Base-by-base conservation (phyloP, 2,329 filamentous ascomycete genomes). In the Diplocarpon mali region DNA sequence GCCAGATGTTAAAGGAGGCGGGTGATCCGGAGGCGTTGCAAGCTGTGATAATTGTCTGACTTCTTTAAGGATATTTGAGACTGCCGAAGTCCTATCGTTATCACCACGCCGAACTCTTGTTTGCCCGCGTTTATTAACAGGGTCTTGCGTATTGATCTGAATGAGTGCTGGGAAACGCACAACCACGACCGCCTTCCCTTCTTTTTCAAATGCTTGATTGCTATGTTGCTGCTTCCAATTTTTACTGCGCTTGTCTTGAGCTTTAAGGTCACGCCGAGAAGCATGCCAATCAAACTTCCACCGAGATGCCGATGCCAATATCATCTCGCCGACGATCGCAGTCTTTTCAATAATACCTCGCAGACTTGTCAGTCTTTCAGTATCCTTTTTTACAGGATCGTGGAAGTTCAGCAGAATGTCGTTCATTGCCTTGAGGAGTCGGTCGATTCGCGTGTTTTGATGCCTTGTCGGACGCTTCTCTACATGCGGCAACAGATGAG, bases 261-360 rank as follows among this genome's bases (percentile, higher is more conserved):
- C 31, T 37, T 40, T 37, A 1, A 40, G 35, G 32, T 47, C 45
- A 37, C 40, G 40, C 12, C 45, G 36, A 13, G 35, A 35, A 8
- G 40, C 28, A n/a, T 40, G 35, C 40, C 45, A 47, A 16, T 47
- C 40, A 16, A 47, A 47, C 17, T 42, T 37, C 45, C 45, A 47
- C 11, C 35, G 36, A 8, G 40, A 43, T 15, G 45, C 35, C 11
- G 45, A 47, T n/a, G 40, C 45, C 20, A 47, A 47, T 30, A 40
- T 40, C 36, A 47, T 43, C 20, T 47, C 36, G n/a, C 45, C 45
- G 13, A 47, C 16, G 8, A 47, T 29, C 12, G 28, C 45, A 27
- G 40, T 40, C 15, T 36, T 42, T 30, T 36, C 37, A 14, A 47
- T 40, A 2, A 47, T 32, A 2, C 16, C 24, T 12, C 37, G 27